These are phyloP conservation scores for Circinella minor DNA, from an alignment of 371 early-diverging fungal genomes.

Conservation along the genomic window DNA sequence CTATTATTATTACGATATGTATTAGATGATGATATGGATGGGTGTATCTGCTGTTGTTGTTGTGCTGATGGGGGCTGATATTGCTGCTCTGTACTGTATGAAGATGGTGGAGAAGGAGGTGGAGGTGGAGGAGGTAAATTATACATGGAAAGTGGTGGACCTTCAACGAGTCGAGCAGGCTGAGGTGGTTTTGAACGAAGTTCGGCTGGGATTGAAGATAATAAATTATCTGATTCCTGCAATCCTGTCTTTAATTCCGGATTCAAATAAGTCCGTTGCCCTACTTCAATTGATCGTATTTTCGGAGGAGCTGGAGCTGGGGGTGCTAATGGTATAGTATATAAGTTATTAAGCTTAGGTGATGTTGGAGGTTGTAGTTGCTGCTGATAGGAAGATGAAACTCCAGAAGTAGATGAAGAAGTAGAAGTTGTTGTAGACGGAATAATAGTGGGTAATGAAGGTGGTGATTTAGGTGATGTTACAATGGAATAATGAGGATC, in stretches of 20 bases:
- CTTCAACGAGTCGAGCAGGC: slow-evolving; percentile 1
- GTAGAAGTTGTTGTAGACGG: background rate
- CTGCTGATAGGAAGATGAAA: background rate
- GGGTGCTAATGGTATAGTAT: slow-evolving; percentile 18
- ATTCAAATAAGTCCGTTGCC: slow-evolving; percentile 10
- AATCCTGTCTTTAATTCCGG: slow-evolving; percentile 14
- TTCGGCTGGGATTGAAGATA: slow-evolving; percentile 16
- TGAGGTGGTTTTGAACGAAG: slow-evolving; percentile 11
- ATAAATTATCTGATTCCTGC: slow-evolving; percentile 13
- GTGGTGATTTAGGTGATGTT: background rate
- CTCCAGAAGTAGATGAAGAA: background rate
- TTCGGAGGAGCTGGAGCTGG: slow-evolving; percentile 19
- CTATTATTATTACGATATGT: background rate
- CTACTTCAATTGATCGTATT: slow-evolving; percentile 19
- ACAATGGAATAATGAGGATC: background rate
- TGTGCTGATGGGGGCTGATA: background rate
- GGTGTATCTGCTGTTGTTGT: background rate
- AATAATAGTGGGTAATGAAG: background rate
- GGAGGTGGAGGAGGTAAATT: background rate
- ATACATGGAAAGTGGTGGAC: slow-evolving; percentile 4
- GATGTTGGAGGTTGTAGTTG: slow-evolving; percentile 5
- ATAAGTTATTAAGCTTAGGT: background rate
- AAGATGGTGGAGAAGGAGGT: background rate
- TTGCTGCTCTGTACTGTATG: background rate
- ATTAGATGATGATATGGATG: background rate